These are phyloP conservation scores for Barnettozyma wickerhamii DNA, from an alignment of 805 yeast species.

Conservation along the genomic window DNA sequence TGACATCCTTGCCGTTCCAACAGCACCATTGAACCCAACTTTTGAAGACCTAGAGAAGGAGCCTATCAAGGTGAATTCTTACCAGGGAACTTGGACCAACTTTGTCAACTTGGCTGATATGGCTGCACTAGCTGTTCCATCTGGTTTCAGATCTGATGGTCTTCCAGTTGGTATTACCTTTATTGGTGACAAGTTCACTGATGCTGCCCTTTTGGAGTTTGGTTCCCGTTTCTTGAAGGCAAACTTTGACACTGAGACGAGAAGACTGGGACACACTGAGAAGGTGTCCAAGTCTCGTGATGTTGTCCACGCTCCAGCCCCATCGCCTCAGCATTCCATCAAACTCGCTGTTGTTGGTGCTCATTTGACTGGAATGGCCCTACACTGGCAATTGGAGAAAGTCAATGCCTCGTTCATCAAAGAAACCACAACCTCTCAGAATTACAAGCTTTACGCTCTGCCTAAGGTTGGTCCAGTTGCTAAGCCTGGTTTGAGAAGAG, in stretches of 20 bases:
- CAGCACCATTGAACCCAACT: constrained; percentile 90
- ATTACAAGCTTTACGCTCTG: constrained; percentile 76
- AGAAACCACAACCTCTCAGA: constrained; percentile 63
- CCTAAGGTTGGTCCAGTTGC: constrained; percentile 77
- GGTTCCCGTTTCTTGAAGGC: constrained; percentile 66
- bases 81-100: constrained; percentile 98
- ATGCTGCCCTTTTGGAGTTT: constrained; percentile 80
- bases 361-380: constrained; percentile 80
- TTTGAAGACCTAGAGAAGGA: constrained; percentile 67
- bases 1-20: constrained; percentile 85
- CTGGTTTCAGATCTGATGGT: constrained; percentile 84
- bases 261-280: constrained; percentile 55
- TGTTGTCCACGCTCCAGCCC: constrained; percentile 41
- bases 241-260: constrained; percentile 35
- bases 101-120: constrained; percentile 92
- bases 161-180: constrained; percentile 89
- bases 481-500: constrained; percentile 85
- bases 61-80: constrained; percentile 79
- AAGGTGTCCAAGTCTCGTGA: constrained; percentile 32
- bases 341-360: constrained; percentile 95
- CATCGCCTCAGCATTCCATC: constrained; percentile 29
- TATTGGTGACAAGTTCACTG: constrained; percentile 77
- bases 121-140: constrained; percentile 89
- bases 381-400: constrained; percentile 90
- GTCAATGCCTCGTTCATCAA: constrained; percentile 70